Evolutionary conservation across 2,329 filamentous ascomycete species (phyloP), one percentile per base, ranked within the genome.

Genomic region (Neospermospora avenae): DNA sequence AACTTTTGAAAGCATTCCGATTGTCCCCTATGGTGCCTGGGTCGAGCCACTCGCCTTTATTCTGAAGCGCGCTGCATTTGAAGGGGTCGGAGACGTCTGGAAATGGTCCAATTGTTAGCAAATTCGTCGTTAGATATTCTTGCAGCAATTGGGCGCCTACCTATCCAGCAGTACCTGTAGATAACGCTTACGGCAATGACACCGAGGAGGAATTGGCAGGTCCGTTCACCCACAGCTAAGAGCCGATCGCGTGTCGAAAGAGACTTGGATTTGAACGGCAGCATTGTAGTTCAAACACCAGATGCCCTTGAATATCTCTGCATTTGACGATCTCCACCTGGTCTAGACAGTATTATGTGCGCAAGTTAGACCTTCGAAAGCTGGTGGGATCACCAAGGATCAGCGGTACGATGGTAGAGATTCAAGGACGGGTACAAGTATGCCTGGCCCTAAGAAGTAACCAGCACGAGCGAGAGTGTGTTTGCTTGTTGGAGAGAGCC

Each of bases 11-110:
- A 42, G 67, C 58, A 18, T 60, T 60, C 31, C 28, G 44, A 59
- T 61, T 61, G 65, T 62, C 65, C 69, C 68, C 60, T 69, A 65
- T 41, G 62, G 64, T 57, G 71, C 70, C 41, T 68, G 72, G 25
- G 70, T 71, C 67, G 69, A 68, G 63, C 83, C 84, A 86, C 63
- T 75, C 74, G 34, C 84, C 84, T 64, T 77, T 72, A 41, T 76
- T 77, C 5, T 82, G 72, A 31, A 85, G 73, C 4, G 79, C 78
- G 18, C 72, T 70, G 69, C 84, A 87, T 72, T 81, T 81, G 68
- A 79, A 79, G 0, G 80, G 80, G 63, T 85, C 83, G 25, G 63
- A 46, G 28, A 59, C 59, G 60, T 72, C 70, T 71, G 57, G 63
- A 56, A 16, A 25, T 4, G 20, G 10, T 34, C 28, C 13, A 37